phyloP scores from a whole-genome alignment of 2,329 filamentous ascomycete genomes.

The Fusarium begoniae region DNA sequence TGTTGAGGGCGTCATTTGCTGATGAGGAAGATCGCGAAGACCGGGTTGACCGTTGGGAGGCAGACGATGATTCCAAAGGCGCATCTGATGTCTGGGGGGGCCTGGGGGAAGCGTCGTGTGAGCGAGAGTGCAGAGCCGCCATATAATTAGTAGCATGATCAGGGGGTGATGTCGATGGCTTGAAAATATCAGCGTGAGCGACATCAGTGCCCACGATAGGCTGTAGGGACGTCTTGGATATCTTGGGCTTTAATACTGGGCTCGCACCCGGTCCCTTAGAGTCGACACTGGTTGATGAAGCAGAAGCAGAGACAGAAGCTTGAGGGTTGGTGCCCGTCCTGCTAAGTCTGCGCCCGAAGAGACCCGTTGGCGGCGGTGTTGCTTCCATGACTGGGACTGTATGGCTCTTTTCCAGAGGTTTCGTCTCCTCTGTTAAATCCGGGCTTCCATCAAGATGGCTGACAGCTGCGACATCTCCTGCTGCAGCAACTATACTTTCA shows the following conservation, averaged over 20 bases:
- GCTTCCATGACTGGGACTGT: constrained; percentile 57
- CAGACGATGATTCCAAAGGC: constrained; percentile 49
- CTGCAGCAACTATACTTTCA: constrained; percentile 44
- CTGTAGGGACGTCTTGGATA: constrained; percentile 60
- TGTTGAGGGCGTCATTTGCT: constrained; percentile 52
- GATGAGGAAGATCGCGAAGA: constrained; percentile 64
- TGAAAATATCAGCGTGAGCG: constrained; percentile 71
- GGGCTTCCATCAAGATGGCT: constrained; percentile 54
- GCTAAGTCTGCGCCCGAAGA: constrained; percentile 61
- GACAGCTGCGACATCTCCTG: constrained; percentile 60
- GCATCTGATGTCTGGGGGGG: constrained; percentile 48
- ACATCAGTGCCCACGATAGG: constrained; percentile 74
- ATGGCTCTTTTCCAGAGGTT: constrained; percentile 65
- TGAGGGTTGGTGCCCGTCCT: constrained; percentile 47
- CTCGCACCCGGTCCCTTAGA: constrained; percentile 52
- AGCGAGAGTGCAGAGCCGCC: constrained; percentile 72
- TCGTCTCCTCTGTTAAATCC: constrained; percentile 52
- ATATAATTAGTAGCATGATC: constrained; percentile 72
- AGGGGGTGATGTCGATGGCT: constrained; percentile 63
- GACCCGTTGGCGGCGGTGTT: constrained; percentile 48
- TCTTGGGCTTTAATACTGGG: constrained; percentile 48
- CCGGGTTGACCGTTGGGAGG: constrained; percentile 54
- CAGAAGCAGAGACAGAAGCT: constrained; percentile 53
- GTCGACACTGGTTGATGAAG: constrained; percentile 60
- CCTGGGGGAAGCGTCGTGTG: constrained; percentile 63